A percentile compares a stretch with the other conserved stretches of the same genome.
These are phyloP conservation scores for Apophysomyces sp. DNA, from an alignment of 371 early-diverging fungal species.

Conservation along the genomic window DNA sequence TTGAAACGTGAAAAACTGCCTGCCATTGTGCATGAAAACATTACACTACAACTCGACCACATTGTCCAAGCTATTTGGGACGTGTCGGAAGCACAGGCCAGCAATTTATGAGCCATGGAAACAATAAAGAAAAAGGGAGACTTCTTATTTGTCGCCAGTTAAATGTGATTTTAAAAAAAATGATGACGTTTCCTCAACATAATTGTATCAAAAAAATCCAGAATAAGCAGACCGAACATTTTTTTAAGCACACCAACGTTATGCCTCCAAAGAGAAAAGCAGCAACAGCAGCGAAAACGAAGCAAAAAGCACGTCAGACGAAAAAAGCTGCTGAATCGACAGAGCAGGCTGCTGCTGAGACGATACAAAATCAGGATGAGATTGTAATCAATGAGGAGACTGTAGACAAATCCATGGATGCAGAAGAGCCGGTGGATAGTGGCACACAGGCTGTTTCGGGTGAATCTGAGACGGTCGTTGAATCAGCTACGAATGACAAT, in stretches of 20 bases:
- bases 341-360: neutral
- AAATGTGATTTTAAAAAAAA: too few relatives aligned
- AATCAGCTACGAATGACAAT: neutral
- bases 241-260: too few relatives aligned
- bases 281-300: slow-evolving; percentile 1
- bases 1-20: slow-evolving; percentile 55
- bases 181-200: neutral
- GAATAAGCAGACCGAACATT: too few relatives aligned
- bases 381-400: neutral
- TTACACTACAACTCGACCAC: slow-evolving; percentile 46
- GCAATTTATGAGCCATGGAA: neutral
- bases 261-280: slow-evolving; percentile 16
- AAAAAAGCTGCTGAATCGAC: neutral
- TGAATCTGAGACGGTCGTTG: neutral
- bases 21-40: slow-evolving; percentile 48
- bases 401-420: neutral
- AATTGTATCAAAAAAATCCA: neutral
- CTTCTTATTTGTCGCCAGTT: too few relatives aligned
- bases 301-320: neutral
- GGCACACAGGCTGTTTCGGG: too few relatives aligned
- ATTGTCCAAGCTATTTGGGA: slow-evolving; percentile 24
- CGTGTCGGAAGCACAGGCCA: slow-evolving; percentile 11
- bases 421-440: too few relatives aligned
- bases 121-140: too few relatives aligned
- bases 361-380: neutral